Evolutionary conservation across 139 green algal genomes (phyloP), one percentile per base, ranked within the genome.

Genomic region (Chlorella sp.): DNA sequence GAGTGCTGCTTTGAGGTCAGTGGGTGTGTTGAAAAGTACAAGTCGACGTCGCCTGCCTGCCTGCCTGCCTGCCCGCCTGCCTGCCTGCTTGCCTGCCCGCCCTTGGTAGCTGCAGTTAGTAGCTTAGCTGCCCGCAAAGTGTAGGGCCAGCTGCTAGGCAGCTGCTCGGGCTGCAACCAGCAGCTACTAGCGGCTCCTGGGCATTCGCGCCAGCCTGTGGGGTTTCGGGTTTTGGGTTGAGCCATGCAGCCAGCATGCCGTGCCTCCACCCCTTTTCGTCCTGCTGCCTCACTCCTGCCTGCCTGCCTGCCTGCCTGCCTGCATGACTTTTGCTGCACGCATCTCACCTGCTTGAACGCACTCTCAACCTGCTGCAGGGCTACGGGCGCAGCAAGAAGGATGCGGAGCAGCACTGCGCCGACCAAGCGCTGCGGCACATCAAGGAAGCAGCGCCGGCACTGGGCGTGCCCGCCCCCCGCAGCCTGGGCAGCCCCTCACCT

Each of bases 381-480:
- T 16, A 30, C 15, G 79, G 79, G 26, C 48, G 79, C 42, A 85
- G 57, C 79, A 85, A 40, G 48, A 85, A 85, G 79, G 79, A 85
- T 64, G 79, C 79, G 30, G 79, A 85, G 79, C 79, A 85, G 79
- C 1, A 36, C 3, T 42, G 36, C 14, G 79, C 79, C 1, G 0
- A 18, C 30, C 42, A 64, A 14, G 79, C 79, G 28, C 48, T 85
- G 79, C 28, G 32, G 14, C 57, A 40, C 28, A 85, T 85, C 9
- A 12, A 48, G 21, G 15, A 21, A 28, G 42, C 11, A 0, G 79
- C 79, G 12, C 79, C 79, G 30, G 79, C 32, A 42, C 79, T 85
- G 42, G 79, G 79, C 30, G 79, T 68, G 36, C 30, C 48, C 48
- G 48, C 48, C 5, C 14, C 28, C 42, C 30, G 79, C 79, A 42